Evolutionary conservation across 352 stramenopile species (phyloP), one percentile per base, ranked within the genome.

Genomic region (Globisporangium nodosum): DNA sequence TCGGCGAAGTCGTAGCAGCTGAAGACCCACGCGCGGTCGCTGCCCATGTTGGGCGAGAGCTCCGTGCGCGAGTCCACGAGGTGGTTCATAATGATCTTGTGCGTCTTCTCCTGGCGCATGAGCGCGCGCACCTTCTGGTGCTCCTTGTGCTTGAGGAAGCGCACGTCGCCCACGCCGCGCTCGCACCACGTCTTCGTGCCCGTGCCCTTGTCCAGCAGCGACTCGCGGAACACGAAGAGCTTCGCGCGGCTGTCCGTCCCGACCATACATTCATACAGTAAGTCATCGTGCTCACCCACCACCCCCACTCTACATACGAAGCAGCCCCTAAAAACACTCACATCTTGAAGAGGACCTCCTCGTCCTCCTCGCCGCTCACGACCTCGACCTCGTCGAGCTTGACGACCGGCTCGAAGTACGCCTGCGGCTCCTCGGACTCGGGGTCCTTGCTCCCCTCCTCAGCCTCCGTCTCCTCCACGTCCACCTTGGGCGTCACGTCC

Each of bases 81-180:
- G 80, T 99, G 96, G 76, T 99, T 99, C 56, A 92, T 82, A 76
- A 99, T 94, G 64, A 99, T 93, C 81, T 99, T 99, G 90, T 98
- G 97, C 33, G 96, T 99, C 76, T 99, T 99, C 74, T 99, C 97
- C 74, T 99, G 96, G 58, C 96, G 88, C 97, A 99, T 99, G 30
- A 99, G 81, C 55, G 98, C 77, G 64, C 97, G 90, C 61, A 99
- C 86, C 70, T 96, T 96, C 61, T 90, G 78, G 69, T 87, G 74
- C 65, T 98, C 91, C 74, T 94, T 96, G 87, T 99, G 96, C 76
- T 98, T 96, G 59, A 99, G 85, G 75, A 99, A 97, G 56, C 96
- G 95, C 53, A 97, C 88, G 54, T 99, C 93, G 47, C 97, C 97
- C 56, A 99, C 95, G 40, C 97, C 97, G 63, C 96, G 89, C 75